Conservation (phyloP, 148 eudicot genomes). For the Vaccinium darrowii region DNA sequence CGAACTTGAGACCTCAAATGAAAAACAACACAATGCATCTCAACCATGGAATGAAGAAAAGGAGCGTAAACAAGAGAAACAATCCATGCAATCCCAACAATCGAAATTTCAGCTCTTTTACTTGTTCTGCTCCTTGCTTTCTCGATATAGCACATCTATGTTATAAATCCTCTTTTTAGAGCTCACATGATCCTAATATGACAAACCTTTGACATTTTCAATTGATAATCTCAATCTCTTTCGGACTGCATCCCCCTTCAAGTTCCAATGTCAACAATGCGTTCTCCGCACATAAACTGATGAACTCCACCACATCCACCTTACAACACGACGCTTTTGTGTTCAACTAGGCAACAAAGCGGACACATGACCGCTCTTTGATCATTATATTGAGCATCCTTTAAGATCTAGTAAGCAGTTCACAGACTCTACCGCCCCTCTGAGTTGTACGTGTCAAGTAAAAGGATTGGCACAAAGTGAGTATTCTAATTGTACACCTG, state of each 20-base stretch:
- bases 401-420: background rate
- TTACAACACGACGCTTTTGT: background rate
- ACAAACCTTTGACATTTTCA: background rate
- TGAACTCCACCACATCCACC: background rate
- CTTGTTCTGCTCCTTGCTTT: background rate
- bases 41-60: too few relatives aligned
- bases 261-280: background rate
- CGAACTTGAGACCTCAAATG: too few relatives aligned
- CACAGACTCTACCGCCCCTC: background rate
- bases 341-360: background rate
- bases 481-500: background rate
- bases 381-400: background rate
- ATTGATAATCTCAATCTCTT: background rate
- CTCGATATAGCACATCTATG: background rate
- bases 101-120: background rate
- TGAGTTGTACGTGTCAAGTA: conserved; percentile 12
- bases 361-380: conserved; percentile 1
- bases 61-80: background rate
- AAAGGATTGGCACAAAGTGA: background rate
- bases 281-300: background rate
- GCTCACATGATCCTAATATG: background rate
- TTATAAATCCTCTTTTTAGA: background rate
- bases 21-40: too few relatives aligned
- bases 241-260: background rate
- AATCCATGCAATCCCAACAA: background rate